Evolutionary conservation across 768 basidiomycete genomes (phyloP).

Genomic region (Ramaria sp.): DNA sequence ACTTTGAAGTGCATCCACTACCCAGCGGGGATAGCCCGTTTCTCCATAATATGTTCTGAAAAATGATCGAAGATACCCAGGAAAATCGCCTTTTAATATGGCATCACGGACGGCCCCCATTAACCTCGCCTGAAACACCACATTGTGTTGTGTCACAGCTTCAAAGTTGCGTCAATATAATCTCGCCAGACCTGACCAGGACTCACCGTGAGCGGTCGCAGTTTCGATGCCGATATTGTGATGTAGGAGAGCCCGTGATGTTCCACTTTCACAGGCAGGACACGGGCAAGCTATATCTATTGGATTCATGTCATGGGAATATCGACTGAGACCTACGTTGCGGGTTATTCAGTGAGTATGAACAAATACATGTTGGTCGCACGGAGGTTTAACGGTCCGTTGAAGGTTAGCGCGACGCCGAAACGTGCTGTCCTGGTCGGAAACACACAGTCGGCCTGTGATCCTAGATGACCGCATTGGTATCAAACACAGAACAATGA

Average conservation of each 20-base stretch:
- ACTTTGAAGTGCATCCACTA: conserved; percentile 69
- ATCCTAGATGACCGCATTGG: neutral
- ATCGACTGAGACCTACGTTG: conserved; percentile 52
- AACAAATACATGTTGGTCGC: conserved; percentile 13
- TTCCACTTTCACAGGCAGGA: conserved; percentile 64
- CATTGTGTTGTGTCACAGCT: conserved; percentile 79
- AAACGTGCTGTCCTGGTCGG: conserved; percentile 89
- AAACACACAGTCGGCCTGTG: conserved; percentile 85
- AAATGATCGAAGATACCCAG: conserved; percentile 64
- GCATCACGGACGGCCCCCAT: conserved; percentile 82
- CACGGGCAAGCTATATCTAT: conserved; percentile 78
- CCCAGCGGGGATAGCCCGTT: conserved; percentile 75
- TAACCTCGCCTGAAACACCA: conserved; percentile 76
- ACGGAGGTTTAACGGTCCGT: conserved; percentile 80
- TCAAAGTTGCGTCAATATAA: neutral
- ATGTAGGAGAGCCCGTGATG: conserved; percentile 65
- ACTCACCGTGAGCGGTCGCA: conserved; percentile 71
- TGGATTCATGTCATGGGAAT: conserved; percentile 55
- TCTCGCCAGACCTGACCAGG: neutral
- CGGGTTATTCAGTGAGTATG: neutral
- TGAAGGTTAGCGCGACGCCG: conserved; percentile 77
- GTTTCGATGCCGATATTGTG: conserved; percentile 74
- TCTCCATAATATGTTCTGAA: conserved; percentile 71
- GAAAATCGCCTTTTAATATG: conserved; percentile 69
- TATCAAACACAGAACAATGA: neutral